phyloP scores from a whole-genome alignment of 176 grass and related monocot genomes.

The Bolboschoenus planiculmis region DNA sequence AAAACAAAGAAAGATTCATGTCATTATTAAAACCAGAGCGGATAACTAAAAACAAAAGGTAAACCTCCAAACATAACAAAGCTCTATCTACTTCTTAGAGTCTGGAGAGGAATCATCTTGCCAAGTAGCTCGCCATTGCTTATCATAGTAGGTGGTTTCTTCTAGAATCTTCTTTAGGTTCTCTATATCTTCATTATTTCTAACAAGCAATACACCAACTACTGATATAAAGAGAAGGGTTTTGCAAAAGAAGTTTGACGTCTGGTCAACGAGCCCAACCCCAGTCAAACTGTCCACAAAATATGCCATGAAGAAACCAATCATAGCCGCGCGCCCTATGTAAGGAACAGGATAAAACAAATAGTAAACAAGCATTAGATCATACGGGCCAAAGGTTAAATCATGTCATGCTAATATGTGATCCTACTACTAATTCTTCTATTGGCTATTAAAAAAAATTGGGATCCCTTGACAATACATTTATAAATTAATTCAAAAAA shows the following conservation, averaged over 20 bases:
- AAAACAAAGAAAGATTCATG: background rate
- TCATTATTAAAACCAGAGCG: background rate
- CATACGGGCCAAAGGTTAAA: background rate
- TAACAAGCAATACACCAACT: slow-evolving; percentile 55
- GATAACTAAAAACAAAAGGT: background rate
- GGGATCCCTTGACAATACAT: too few species aligned
- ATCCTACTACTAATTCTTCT: background rate
- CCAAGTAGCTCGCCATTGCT: slow-evolving; percentile 97
- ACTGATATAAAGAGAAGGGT: slow-evolving; percentile 81
- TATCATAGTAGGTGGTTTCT: slow-evolving; percentile 85
- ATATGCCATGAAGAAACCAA: slow-evolving; percentile 99
- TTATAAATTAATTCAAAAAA: too few species aligned
- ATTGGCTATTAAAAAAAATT: background rate
- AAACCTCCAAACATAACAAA: slow-evolving; percentile 5
- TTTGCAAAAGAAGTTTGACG: slow-evolving; percentile 94
- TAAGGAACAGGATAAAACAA: background rate
- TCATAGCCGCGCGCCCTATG: slow-evolving; percentile 89
- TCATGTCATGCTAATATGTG: background rate
- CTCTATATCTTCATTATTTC: slow-evolving; percentile 78
- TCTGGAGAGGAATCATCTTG: slow-evolving; percentile 44
- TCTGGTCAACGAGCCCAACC: slow-evolving; percentile 74
- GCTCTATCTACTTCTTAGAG: slow-evolving; percentile 37
- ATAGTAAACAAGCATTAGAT: background rate
- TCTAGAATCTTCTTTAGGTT: slow-evolving; percentile 72
- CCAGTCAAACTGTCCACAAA: slow-evolving; percentile 89